Evolutionary conservation across 1,284 basidiomycete species (phyloP), one percentile per base, ranked within the genome.

Genomic region (Malassezia caprae): DNA sequence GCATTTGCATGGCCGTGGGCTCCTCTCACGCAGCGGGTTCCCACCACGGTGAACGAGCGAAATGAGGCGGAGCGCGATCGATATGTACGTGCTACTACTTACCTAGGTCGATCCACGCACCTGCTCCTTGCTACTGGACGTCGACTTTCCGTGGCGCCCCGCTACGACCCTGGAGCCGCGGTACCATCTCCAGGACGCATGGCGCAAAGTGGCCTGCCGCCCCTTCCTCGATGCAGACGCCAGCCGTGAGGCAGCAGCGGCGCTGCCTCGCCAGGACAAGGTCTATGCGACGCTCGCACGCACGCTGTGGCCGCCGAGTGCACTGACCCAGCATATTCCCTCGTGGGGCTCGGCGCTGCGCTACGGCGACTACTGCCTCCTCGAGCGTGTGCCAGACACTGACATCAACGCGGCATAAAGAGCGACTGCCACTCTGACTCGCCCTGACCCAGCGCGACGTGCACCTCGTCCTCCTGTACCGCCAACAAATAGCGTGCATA

Each of bases 41-140:
- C 84, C 0, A 59, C 76, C 2, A 83, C 83, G 27, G 80, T 93
- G 76, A 99, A 99, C 75, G 90, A 94, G 67, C 75, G 87, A 51
- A 98, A 98, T 76, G 77, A 78, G 63, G 87, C 90, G 68, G 87
- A 87, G 65, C 67, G 75, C 0, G 83, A 83, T 48, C 84, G 84
- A 58, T 93, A 90, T 76, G 93, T 93, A 70, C 74, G 86, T 80
- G n/a, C n/a, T 11, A 19, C 23, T 17, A 28, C 41, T 24, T 10
- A 28, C 19, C 40, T 40, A 58, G 51, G 59, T 62, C 15, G 26
- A 60, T 15, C 44, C 63, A 2, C 35, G 44, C 10, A 55, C 54
- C 7, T 74, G 72, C 64, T 64, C 72, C 48, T 68, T 66, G 48
- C 54, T 74, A 4, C 60, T 74, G 31, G 69, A 73, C 48, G 51